Conservation (phyloP, 306 rosid species). For the Dalbergia oliveri region DNA sequence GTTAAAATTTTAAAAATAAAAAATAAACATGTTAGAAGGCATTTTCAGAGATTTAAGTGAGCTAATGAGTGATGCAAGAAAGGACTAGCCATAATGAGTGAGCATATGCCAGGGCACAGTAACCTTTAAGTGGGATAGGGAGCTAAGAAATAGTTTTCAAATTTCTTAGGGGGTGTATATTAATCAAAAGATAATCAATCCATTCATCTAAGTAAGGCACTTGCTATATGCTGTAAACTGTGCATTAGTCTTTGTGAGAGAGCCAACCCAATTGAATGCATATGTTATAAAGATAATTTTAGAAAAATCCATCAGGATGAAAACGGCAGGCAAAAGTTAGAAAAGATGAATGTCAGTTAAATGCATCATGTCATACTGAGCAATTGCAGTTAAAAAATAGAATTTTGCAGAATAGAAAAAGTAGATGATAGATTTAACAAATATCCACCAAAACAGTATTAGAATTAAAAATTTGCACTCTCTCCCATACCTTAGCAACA, state of each 20-base stretch:
- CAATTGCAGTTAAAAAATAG: conserved; percentile 21
- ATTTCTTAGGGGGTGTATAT: not conserved
- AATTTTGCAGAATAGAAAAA: not conserved
- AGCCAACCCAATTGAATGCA: not conserved
- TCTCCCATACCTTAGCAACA: conserved; percentile 84
- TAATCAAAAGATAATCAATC: not conserved
- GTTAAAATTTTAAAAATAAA: not conserved
- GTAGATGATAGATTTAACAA: not conserved
- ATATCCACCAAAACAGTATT: conserved; percentile 1
- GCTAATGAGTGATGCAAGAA: not conserved
- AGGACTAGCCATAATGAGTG: not conserved
- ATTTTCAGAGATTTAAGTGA: not conserved
- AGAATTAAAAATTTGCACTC: not conserved
- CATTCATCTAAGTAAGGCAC: too few species aligned
- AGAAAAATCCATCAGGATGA: conserved; percentile 17
- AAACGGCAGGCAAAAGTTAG: not conserved
- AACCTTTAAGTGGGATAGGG: not conserved
- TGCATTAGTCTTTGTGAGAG: too few species aligned
- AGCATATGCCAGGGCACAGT: not conserved
- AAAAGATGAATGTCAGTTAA: conserved; percentile 25
- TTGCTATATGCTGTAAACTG: too few species aligned
- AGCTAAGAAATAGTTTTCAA: not conserved
- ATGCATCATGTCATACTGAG: conserved; percentile 3
- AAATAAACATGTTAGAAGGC: not conserved
- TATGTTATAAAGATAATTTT: conserved; percentile 23